Base-by-base conservation (phyloP, 2,329 filamentous ascomycete species). In the Exophiala dermatitidis region DNA sequence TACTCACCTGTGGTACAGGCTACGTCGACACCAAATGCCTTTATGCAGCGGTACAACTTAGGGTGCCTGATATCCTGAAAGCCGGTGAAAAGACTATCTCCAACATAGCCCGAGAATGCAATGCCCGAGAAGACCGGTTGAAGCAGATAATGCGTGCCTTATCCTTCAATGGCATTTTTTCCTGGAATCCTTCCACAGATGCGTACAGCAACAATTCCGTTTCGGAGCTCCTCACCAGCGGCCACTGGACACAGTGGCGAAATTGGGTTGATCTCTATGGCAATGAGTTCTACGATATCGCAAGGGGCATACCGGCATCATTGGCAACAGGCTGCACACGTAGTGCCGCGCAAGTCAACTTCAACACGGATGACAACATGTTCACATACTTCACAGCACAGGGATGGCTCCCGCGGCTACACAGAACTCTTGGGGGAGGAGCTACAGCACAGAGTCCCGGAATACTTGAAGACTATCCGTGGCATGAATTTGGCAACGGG, bases 191-290 rank as follows among this genome's bases (percentile, higher is more conserved):
- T 1, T n/a, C 12, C 2, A 64, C 61, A 0, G 63, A 62, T 1
- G 53, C 28, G 0, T 72, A 70, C 57, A 12, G 10, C 34, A 72
- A 74, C 59, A 74, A 67, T 54, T 47, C 26, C 5, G 48, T 60
- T 1, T 74, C 73, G 0, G 45, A 47, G 0, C 62, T 74, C 3
- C 63, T 75, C 1, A 49, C 43, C 0, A 55, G 57, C 1, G 62
- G 68, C 47, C 72, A 76, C 57, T 74, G 72, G 72, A 74, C 70
- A 0, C 69, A 73, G 57, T 75, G 72, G 73, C 68, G 63, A 19
- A 67, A 67, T 54, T 75, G 73, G 73, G 71, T 72, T 1, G 62
- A 67, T 1, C 64, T 75, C 1, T 74, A 74, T 53, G 72, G 69
- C 4, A 71, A 69, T 52, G 60, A 72, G 47, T 74, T 73, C 61